phyloP scores from a whole-genome alignment of 2,329 filamentous ascomycete species.

The Chrysoporthe austroafricana region DNA sequence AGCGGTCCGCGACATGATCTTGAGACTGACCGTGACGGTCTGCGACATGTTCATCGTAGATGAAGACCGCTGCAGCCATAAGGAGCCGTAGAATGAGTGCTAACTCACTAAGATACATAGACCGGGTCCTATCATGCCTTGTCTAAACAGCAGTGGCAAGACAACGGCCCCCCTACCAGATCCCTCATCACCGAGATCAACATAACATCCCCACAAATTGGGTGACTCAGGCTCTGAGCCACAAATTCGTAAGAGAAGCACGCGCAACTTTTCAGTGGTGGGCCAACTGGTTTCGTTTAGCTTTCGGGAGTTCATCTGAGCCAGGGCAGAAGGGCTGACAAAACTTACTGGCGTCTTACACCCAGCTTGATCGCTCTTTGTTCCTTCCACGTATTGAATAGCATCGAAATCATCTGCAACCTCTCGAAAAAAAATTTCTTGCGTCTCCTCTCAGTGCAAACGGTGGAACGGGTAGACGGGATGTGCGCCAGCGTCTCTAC shows the following conservation, averaged over 20 bases:
- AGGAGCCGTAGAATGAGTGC: neutral
- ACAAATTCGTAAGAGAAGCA: neutral
- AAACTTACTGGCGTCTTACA: neutral
- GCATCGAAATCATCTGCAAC: neutral
- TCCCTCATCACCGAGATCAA: neutral
- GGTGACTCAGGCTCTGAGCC: neutral
- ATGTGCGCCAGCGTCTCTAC: neutral
- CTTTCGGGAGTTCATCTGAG: neutral
- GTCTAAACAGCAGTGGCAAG: neutral
- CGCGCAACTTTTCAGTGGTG: neutral
- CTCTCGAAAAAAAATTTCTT: neutral
- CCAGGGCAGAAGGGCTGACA: neutral
- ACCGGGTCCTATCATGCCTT: neutral
- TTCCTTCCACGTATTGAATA: neutral
- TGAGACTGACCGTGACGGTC: neutral
- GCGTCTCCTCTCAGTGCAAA: neutral
- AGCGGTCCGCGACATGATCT: neutral
- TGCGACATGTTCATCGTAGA: neutral
- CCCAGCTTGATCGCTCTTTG: neutral
- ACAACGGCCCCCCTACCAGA: too few species aligned
- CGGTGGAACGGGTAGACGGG: neutral
- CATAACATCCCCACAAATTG: neutral
- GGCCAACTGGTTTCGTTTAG: neutral
- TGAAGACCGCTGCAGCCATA: neutral
- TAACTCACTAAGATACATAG: neutral